Evolutionary conservation across 2,329 filamentous ascomycete genomes (phyloP).

Genomic region (Xylaria sp.): DNA sequence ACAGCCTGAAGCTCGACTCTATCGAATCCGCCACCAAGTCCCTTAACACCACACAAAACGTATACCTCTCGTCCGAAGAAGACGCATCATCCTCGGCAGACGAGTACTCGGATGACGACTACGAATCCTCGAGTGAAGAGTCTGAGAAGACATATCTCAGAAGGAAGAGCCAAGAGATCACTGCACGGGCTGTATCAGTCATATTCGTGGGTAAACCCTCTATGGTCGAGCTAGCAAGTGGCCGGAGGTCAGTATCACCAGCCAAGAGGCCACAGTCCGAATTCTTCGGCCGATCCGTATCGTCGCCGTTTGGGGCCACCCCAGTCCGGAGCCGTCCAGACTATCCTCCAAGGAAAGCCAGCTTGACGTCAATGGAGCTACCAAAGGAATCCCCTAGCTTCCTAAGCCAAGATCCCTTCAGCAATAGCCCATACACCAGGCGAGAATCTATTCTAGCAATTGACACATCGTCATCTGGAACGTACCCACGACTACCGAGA

Average conservation of each 20-base stretch:
- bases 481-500: slow-evolving; percentile 54
- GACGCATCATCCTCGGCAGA: slow-evolving; percentile 72
- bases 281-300: slow-evolving; percentile 38
- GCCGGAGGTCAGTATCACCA: slow-evolving; percentile 58
- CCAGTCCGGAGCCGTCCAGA: slow-evolving; percentile 40
- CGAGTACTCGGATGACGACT: slow-evolving; percentile 67
- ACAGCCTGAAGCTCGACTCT: slow-evolving; percentile 53
- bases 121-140: slow-evolving; percentile 58
- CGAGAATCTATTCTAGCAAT: slow-evolving; percentile 44
- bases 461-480: slow-evolving; percentile 44
- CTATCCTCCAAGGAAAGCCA: slow-evolving; percentile 58
- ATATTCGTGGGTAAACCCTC: slow-evolving; percentile 69
- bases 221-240: slow-evolving; percentile 61
- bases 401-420: slow-evolving; percentile 66
- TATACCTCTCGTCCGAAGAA: slow-evolving; percentile 74
- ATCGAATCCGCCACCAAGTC: slow-evolving; percentile 49
- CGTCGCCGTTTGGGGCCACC: slow-evolving; percentile 45
- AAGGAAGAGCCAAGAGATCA: slow-evolving; percentile 63
- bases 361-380: slow-evolving; percentile 51
- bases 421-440: slow-evolving; percentile 52
- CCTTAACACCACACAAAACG: slow-evolving; percentile 63
- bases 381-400: slow-evolving; percentile 59
- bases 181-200: slow-evolving; percentile 68
- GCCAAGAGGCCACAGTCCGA: slow-evolving; percentile 50
- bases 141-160: slow-evolving; percentile 44